These are phyloP conservation scores for Leccinellum albellum DNA, from an alignment of 768 basidiomycete genomes.

Conservation along the genomic window DNA sequence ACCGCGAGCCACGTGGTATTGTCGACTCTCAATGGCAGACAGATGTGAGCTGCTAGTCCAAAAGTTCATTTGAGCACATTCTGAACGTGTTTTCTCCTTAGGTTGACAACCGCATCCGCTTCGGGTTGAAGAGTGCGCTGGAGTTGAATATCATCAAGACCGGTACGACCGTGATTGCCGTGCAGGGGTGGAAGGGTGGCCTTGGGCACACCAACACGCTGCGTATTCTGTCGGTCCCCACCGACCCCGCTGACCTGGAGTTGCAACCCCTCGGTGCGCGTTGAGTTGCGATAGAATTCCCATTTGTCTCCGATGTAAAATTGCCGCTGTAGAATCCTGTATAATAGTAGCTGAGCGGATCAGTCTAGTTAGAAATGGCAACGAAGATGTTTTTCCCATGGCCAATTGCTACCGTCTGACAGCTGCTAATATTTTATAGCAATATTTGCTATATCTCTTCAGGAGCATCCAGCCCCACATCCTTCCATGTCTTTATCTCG, in stretches of 20 bases:
- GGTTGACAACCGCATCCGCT: constrained; percentile 89
- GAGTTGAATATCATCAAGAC: constrained; percentile 82
- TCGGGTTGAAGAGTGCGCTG: constrained; percentile 81
- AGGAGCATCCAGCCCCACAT: neutral
- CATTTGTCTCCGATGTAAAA: neutral
- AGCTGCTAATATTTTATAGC: neutral
- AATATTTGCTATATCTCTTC: neutral
- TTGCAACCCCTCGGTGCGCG: constrained; percentile 53
- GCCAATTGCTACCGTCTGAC: neutral
- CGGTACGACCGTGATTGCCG: constrained; percentile 86
- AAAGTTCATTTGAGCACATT: neutral
- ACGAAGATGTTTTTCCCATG: neutral
- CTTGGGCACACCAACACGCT: constrained; percentile 94
- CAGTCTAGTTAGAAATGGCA: neutral
- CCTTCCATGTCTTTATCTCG: constrained; percentile 4
- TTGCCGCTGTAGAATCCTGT: constrained; percentile 1
- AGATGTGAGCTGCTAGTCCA: constrained; percentile 57
- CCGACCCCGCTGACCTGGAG: constrained; percentile 74
- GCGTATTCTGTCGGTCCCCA: constrained; percentile 79
- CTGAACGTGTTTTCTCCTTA: constrained; percentile 27
- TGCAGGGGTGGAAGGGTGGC: constrained; percentile 99
- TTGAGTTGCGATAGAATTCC: constrained; percentile 11
- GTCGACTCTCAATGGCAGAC: constrained; percentile 92
- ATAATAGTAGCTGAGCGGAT: constrained; percentile 1
- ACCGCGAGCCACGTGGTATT: constrained; percentile 89